A percentile compares a stretch with the other conserved stretches of the same genome.
phyloP scores from a whole-genome alignment of 768 basidiomycete genomes.

The Cystobasidium ongulense region DNA sequence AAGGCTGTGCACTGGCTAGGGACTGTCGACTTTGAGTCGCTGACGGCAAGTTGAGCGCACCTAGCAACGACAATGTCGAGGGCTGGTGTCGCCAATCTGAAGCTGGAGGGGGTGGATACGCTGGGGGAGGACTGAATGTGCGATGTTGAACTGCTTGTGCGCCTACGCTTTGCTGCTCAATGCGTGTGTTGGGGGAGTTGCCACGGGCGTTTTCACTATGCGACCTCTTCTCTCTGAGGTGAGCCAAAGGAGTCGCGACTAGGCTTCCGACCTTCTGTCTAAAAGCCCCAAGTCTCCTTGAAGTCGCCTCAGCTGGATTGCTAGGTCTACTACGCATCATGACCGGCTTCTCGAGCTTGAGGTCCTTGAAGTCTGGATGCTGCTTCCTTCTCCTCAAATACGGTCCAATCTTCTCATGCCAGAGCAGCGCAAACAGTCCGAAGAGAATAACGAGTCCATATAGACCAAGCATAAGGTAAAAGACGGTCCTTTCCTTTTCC shows the following conservation, averaged over 20 bases:
- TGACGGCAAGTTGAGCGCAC: not conserved
- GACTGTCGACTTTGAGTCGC: not conserved
- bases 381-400: not conserved
- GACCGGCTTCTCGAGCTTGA: constrained; percentile 1
- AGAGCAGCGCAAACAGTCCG: constrained; percentile 11
- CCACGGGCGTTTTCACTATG: not conserved
- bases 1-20: not conserved
- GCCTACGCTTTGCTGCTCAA: not conserved
- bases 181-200: not conserved
- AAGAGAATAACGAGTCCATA: constrained; percentile 17
- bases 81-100: not conserved
- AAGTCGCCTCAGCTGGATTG: too few relatives aligned
- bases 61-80: not conserved
- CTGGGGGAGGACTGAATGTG: not conserved
- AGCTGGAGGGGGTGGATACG: not conserved
- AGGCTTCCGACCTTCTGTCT: not conserved
- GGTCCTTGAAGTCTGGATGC: not conserved
- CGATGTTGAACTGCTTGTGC: not conserved
- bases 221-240: not conserved
- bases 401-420: constrained; percentile 6
- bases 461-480: constrained; percentile 7
- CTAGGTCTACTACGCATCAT: not conserved
- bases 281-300: too few relatives aligned
- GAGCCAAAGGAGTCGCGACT: not conserved
- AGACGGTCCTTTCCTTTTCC: constrained; percentile 3